phyloP scores from a whole-genome alignment of 2,329 filamentous ascomycete genomes.

The Juglanconis oblonga region DNA sequence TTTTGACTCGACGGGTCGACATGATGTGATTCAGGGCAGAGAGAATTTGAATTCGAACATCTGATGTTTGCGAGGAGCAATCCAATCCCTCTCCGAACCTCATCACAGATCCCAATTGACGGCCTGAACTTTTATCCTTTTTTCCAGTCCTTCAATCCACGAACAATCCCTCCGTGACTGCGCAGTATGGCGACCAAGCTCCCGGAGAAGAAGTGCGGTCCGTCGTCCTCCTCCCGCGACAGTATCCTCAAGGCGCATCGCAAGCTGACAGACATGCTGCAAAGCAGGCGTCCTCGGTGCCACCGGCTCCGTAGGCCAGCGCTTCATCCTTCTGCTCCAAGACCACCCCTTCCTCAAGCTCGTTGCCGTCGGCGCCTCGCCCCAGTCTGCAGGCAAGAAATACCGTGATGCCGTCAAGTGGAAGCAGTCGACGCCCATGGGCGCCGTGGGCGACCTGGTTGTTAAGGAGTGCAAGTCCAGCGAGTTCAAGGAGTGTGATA shows the following conservation, averaged over 20 bases:
- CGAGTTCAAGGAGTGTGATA: constrained; percentile 84
- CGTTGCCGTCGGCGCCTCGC: constrained; percentile 85
- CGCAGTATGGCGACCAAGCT: constrained; percentile 35
- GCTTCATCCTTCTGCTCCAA: constrained; percentile 89
- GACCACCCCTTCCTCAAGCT: constrained; percentile 84
- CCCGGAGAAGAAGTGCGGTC: constrained; percentile 59
- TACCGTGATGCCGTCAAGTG: constrained; percentile 93
- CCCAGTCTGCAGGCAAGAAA: constrained; percentile 85
- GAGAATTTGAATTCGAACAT: not conserved
- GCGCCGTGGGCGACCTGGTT: constrained; percentile 73
- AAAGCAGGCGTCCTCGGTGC: constrained; percentile 72
- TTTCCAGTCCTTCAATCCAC: not conserved
- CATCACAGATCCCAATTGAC: not conserved
- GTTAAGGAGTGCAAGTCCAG: constrained; percentile 81
- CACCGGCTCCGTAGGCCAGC: constrained; percentile 91
- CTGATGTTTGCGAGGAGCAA: not conserved
- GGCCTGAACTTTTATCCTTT: not conserved
- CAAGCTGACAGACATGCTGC: constrained; percentile 4
- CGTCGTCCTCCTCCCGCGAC: constrained; percentile 24
- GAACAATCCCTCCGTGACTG: not conserved
- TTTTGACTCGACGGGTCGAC: not conserved
- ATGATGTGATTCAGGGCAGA: not conserved
- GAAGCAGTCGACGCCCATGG: constrained; percentile 89
- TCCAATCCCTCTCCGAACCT: not conserved
- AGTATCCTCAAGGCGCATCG: not conserved